Conservation (phyloP, 1,284 basidiomycete genomes). For the Heterobasidion occidentale region DNA sequence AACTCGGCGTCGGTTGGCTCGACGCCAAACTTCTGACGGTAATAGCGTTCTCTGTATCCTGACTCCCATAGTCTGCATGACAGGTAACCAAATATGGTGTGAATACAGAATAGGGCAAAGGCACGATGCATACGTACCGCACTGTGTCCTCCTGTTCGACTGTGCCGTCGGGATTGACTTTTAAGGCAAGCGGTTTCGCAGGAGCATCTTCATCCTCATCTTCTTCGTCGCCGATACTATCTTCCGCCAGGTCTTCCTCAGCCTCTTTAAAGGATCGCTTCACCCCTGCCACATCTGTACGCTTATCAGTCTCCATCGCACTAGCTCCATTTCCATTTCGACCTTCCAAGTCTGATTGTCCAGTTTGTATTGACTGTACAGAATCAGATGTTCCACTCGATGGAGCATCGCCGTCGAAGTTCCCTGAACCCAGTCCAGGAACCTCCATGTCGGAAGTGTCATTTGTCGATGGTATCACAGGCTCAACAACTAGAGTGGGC, state of each 20-base stretch:
- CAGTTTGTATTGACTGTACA: neutral
- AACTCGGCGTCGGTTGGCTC: slow-evolving; percentile 68
- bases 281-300: slow-evolving; percentile 28
- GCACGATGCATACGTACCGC: slow-evolving; percentile 49
- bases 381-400: neutral
- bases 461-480: slow-evolving; percentile 5
- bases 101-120: neutral
- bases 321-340: neutral
- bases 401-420: neutral
- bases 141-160: slow-evolving; percentile 93
- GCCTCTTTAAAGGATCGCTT: slow-evolving; percentile 66
- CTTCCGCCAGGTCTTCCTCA: slow-evolving; percentile 34
- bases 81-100: slow-evolving; percentile 2
- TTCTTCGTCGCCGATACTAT: slow-evolving; percentile 33
- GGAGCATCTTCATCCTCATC: slow-evolving; percentile 41
- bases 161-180: slow-evolving; percentile 80
- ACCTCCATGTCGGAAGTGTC: slow-evolving; percentile 14
- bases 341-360: neutral
- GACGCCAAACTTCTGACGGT: slow-evolving; percentile 88
- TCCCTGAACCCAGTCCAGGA: slow-evolving; percentile 23
- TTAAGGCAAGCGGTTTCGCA: slow-evolving; percentile 43
- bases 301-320: slow-evolving; percentile 7
- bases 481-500: slow-evolving; percentile 5
- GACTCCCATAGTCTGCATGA: slow-evolving; percentile 79
- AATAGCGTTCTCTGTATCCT: slow-evolving; percentile 94